Base-by-base conservation (phyloP, 2,329 filamentous ascomycete genomes). In the Fusarium circinatum region DNA sequence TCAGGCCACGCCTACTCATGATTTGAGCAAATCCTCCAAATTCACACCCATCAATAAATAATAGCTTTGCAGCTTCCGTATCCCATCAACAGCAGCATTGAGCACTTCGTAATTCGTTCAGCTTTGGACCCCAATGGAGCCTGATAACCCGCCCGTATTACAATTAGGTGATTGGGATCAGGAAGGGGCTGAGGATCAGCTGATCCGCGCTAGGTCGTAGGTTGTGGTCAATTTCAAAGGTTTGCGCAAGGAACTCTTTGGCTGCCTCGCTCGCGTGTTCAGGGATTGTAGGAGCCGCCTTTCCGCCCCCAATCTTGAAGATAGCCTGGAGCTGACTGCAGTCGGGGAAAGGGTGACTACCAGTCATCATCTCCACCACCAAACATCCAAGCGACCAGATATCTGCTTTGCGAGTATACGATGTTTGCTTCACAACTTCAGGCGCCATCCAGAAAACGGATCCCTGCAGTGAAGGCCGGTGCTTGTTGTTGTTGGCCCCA, bases 381-480 rank as follows among this genome's bases (percentile, higher is more conserved):
- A 99, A 87, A 82, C 96, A 99, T 39, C 96, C 96, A 30, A 99
- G 89, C 51, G 94, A 98, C 96, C 96, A 99, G 77, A 99, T 99
- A 79, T 99, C 96, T 20, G 96, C 96, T 85, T 98, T 98, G 84
- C 96, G 94, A 10, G 96, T 98, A 84, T 99, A 98, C 11, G 95
- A 95, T 7, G 96, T 98, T 84, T 98, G 96, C 79, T 96, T 96
- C 71, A 99, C 96, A 26, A 99, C 96, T 85, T 99, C 96, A 14
- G 96, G 96, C 2, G 96, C 96, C 96, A 99, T 99, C 96, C 96
- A 99, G 85, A 98, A 99, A 59, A 99, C 96, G 32, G 95, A 98
- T 20, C 96, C 96, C 82, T 99, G 96, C 8, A 99, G 89, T 4
- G 96, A 98, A 6, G 91, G 90, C 10, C 91, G 86, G 78, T 93